Evolutionary conservation across 371 early-diverging fungal species (phyloP), one percentile per base, ranked within the genome.

Genomic region (Mortierella sp.): DNA sequence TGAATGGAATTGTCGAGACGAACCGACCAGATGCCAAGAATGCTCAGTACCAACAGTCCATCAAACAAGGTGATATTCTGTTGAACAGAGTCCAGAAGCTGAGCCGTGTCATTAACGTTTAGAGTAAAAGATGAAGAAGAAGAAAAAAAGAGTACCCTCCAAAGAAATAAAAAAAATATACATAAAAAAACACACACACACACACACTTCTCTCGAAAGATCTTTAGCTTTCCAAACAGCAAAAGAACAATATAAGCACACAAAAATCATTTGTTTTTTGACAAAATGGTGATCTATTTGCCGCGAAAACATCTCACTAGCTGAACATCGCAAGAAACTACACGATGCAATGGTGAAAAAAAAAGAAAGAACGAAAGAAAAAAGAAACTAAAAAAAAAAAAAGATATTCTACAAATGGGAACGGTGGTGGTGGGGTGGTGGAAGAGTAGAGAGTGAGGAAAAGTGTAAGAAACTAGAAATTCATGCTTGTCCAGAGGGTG

Each of bases 21-120:
- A 98, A 97, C 85, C 92, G 98, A 62, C 97, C 97, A 7, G 98
- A 98, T 69, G 90, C 92, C 30, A 97, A 98, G 90, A 98, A 98
- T 72, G 95, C 95, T 23, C 97, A 97, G 85, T 99, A 98, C 84
- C 97, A 97, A 82, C 84, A 89, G 53, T 90, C 93, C 25, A 97
- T 99, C 81, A 99, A 98, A 84, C 96, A 97, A 75, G 98, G 99
- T 14, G 99, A 99, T 84, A 64, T 95, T 70, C 85, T 99, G 69
- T 85, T 98, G 75, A 98, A 96, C 84, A 92, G 96, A 69, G 89
- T 99, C 58, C 99, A 99, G 86, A 98, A 98, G 80, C 87, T 99
- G 64, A 93, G 95, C 67, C 89, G 99, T 56, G 96, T 98, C 61
- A 93, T 96, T 72, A 93, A 91, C 75, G 90, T 91, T 72, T 91